Base-by-base conservation (phyloP, 768 basidiomycete species). In the Pseudohyphozyma bogoriensis region DNA sequence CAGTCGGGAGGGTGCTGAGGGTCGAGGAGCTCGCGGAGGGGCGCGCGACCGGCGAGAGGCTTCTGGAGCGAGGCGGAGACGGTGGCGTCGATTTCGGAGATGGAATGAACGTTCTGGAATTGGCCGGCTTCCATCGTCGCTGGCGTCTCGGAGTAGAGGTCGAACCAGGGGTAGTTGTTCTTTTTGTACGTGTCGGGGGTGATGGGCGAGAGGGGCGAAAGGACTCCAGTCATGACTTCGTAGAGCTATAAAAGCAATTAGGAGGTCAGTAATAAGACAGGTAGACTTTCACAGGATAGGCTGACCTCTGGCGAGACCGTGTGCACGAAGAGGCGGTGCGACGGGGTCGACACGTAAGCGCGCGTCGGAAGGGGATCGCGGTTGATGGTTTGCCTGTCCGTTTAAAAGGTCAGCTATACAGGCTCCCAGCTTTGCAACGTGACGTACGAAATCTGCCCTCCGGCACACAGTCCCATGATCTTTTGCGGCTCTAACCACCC, bases 11-110 rank as follows among this genome's bases (percentile, higher is more conserved):
- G 12, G 2, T 11, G 9, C 11, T 22, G 8, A n/a, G 50, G 50
- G 22, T 35, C 32, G 33, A 36, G 50, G n/a, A 36, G n/a, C 22
- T 33, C 20, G 22, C 13, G 20, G 10, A 51, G 32, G 33, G 32
- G 11, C 22, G 42, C 42, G 42, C 42, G 42, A 44, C 42, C 42
- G 5, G 24, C 22, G 45, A 26, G 4, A n/a, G 33, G n/a, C 18
- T 51, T 51, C n/a, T 33, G 10, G 33, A 51, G 33, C 22, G 50
- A 50, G 9, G 13, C 12, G 50, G 51, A 3, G 51, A 52, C n/a
- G 36, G 39, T 37, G 51, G n/a, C n/a, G 36, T 52, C 51, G 51
- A 52, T 36, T 18, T 52, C 26, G 26, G 51, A n/a, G 24, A 52
- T n/a, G 12, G 35, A 37, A 4, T 51, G 50, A 35, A 36, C 50